Base-by-base conservation (phyloP, 257 asterid species). In the Craterostigma plantagineum region DNA sequence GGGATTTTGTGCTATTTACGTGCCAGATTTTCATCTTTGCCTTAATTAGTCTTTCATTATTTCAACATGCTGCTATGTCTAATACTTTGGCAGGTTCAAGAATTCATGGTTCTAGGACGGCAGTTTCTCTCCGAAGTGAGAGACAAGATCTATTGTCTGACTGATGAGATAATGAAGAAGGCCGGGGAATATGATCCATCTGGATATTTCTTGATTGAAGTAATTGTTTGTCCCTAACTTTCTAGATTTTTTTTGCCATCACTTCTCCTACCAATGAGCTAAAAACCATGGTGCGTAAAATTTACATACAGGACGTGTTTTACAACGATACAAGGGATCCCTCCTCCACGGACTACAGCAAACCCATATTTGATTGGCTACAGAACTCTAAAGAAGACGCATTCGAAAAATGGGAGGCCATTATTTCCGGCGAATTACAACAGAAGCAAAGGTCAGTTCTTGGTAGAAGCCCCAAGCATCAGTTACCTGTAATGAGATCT, bases 141-240 rank as follows among this genome's bases (percentile, higher is more conserved):
- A 64, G 95, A 87, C 72, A 74, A 59, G 53, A 87, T 82, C 59
- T 70, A 70, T 60, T 82, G 98, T 50, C 49, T 69, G 67, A 74
- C 81, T 1, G 98, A 87, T 65, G 81, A 76, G 59, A 69, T 79
- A 55, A 76, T 82, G 95, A 68, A 52, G 52, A 79, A 59, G 60
- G 78, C 80, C 0, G 86, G 71, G 39, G 53, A 51, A 53, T 48
- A 54, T 45, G 75, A 79, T 61, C 74, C 93, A 45, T 82, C 98
- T 3, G 98, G 98, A 53, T 87, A 76, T 64, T 82, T 87, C 66
- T 73, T 76, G 51, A 70, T 87, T 45, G 98, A 87, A 68, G 96
- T 84, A 68, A 56, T 38, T 49, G 48, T 11, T 46, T 41, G 43
- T 12, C 42, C 58, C 38, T 53, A 16, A 42, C 6, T 23, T 23